Evolutionary conservation across 2,329 filamentous ascomycete genomes (phyloP).

Genomic region (Cladobotryum mycophilum): DNA sequence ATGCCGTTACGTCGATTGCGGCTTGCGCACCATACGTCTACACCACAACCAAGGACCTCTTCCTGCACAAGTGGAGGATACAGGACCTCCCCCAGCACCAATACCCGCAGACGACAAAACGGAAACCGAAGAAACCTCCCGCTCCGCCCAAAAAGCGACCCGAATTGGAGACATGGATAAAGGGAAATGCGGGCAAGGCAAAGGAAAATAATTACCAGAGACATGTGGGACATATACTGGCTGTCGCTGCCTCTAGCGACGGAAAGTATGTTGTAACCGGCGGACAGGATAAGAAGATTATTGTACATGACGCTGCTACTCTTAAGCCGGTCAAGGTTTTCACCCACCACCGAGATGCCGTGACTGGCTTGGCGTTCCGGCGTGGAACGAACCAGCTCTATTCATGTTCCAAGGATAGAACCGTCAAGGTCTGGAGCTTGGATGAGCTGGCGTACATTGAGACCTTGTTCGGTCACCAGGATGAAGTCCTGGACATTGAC

Average conservation of each 20-base stretch:
- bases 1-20: constrained; percentile 72
- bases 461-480: constrained; percentile 93
- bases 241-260: constrained; percentile 79
- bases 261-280: constrained; percentile 90
- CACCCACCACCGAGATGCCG: constrained; percentile 82
- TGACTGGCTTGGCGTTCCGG: constrained; percentile 80
- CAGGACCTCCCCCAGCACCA: constrained; percentile 58
- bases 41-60: constrained; percentile 79
- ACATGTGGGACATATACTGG: constrained; percentile 74
- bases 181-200: constrained; percentile 53
- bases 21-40: constrained; percentile 76
- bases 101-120: constrained; percentile 52
- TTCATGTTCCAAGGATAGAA: constrained; percentile 83
- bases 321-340: constrained; percentile 78
- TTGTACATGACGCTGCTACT: constrained; percentile 79
- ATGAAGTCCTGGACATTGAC: constrained; percentile 78
- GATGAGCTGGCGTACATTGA: constrained; percentile 92
- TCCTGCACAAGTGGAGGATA: constrained; percentile 83
- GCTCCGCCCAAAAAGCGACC: constrained; percentile 57
- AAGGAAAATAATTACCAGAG: constrained; percentile 64
- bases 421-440: constrained; percentile 91
- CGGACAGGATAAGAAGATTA: constrained; percentile 73
- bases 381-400: constrained; percentile 87
- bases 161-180: constrained; percentile 55
- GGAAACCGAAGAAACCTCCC: constrained; percentile 51